Conservation (phyloP, 495 filamentous ascomycete genomes). For the Aspergillus hancockii region DNA sequence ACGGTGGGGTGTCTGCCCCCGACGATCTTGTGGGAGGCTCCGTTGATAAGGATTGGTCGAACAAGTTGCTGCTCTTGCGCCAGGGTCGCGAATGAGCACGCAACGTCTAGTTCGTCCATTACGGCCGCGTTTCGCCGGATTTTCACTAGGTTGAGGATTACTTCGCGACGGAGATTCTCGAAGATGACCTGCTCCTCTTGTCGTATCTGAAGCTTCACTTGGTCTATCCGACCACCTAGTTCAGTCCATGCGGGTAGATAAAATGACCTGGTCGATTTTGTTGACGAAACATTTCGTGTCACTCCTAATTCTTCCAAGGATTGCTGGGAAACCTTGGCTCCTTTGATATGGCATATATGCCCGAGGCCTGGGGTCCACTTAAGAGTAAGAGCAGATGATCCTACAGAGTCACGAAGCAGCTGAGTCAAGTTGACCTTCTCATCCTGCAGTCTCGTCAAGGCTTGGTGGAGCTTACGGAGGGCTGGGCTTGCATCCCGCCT, state of each 20-base stretch:
- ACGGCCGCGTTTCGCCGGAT: constrained; percentile 85
- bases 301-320: constrained; percentile 43
- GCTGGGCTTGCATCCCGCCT: constrained; percentile 64
- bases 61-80: constrained; percentile 71
- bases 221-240: constrained; percentile 74
- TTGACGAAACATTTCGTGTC: constrained; percentile 68
- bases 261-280: constrained; percentile 82
- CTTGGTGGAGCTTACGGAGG: constrained; percentile 65
- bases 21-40: constrained; percentile 63
- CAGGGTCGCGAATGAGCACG: constrained; percentile 76
- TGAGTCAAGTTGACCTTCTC: constrained; percentile 62
- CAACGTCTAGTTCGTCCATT: constrained; percentile 89
- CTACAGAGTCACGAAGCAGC: constrained; percentile 56
- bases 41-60: constrained; percentile 68
- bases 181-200: constrained; percentile 80
- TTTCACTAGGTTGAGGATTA: constrained; percentile 75
- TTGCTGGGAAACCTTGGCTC: constrained; percentile 61
- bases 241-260: constrained; percentile 81
- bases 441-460: constrained; percentile 56
- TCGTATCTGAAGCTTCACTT: constrained; percentile 70
- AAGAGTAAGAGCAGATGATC: constrained; percentile 66
- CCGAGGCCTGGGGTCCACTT: constrained; percentile 82
- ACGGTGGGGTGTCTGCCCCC: constrained; percentile 90
- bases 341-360: constrained; percentile 88
- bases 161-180: constrained; percentile 64